Base-by-base conservation (phyloP, 2,329 filamentous ascomycete species). In the Aureobasidium lini region DNA sequence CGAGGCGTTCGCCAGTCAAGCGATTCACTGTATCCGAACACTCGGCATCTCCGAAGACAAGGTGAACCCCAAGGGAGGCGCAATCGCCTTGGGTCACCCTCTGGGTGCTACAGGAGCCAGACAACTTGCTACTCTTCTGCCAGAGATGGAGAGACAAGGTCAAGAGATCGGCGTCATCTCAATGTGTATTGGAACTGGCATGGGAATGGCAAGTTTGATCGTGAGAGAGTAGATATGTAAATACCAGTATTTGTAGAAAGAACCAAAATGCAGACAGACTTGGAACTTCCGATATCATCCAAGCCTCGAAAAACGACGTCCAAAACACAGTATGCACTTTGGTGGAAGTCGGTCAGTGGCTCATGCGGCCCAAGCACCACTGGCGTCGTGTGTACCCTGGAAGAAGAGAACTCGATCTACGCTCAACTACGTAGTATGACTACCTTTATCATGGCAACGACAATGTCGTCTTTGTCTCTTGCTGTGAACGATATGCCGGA, bases 11-110 rank as follows among this genome's bases (percentile, higher is more conserved):
- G 84, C 83, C 4, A 81, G 77, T 50, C 84, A 86, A 68, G 81
- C 83, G 40, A 68, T 86, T 56, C 82, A 95, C 75, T 92, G 87
- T 66, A 75, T 93, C 47, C 77, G 90, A 62, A 81, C 84, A 67
- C 70, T 94, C 10, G 87, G 85, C 0, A 76, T 93, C 18, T 85
- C 86, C 66, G 75, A 82, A 59, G 83, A 83, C 7, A 86, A 82
- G 74, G 88, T 96, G 16, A 97, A 97, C 75, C 90, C 90, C 0
- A 91, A 95, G 67, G 93, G 93, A 62, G 92, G 93, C 34, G 93
- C 92, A 2, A 96, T 96, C 72, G 92, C 93, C n/a, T 76, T 96
- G 28, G 93, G 93, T 1, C 93, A 96, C 72, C 92, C 92, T 6
- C 80, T 96, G 1, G 92, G 93, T 48, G 92, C 91, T 34, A 96